These are phyloP conservation scores for Hondaea fermentalgiana DNA, from an alignment of 108 stramenopile species.

Conservation along the genomic window DNA sequence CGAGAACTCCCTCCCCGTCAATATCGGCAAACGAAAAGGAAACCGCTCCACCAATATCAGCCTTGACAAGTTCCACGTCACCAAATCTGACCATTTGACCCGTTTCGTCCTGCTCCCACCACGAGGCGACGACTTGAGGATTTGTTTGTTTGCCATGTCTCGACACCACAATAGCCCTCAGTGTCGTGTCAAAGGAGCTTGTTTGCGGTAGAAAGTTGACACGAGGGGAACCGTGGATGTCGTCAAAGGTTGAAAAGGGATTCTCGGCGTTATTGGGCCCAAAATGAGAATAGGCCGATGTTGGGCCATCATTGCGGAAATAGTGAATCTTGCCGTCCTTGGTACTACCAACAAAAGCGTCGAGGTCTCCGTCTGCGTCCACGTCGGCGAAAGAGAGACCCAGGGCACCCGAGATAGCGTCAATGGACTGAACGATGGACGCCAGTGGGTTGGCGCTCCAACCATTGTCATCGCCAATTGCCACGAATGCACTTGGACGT, in stretches of 20 bases:
- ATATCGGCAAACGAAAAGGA: not conserved
- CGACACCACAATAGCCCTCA: not conserved
- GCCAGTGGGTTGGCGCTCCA: not conserved
- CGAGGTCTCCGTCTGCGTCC: not conserved
- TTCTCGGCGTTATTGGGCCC: not conserved
- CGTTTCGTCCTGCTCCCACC: no score
- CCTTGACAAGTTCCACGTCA: not conserved
- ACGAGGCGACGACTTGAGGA: no score
- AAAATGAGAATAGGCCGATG: not conserved
- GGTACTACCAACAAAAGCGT: not conserved
- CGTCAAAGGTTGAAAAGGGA: not conserved
- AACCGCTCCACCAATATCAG: not conserved
- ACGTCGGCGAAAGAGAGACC: not conserved
- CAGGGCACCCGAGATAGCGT: not conserved
- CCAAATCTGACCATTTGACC: not conserved
- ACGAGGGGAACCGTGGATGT: not conserved
- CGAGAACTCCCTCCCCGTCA: not conserved
- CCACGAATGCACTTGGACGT: not conserved
- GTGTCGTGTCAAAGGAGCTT: not conserved
- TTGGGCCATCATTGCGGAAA: not conserved
- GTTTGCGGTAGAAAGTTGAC: not conserved
- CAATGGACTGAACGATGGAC: not conserved
- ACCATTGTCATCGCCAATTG: not conserved
- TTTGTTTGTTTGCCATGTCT: not conserved
- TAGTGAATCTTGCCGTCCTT: not conserved